A percentile compares a stretch with the other conserved stretches of the same genome.
These are phyloP conservation scores for Nyctanthes arbortristis DNA, from an alignment of 257 asterid species.

Conservation along the genomic window DNA sequence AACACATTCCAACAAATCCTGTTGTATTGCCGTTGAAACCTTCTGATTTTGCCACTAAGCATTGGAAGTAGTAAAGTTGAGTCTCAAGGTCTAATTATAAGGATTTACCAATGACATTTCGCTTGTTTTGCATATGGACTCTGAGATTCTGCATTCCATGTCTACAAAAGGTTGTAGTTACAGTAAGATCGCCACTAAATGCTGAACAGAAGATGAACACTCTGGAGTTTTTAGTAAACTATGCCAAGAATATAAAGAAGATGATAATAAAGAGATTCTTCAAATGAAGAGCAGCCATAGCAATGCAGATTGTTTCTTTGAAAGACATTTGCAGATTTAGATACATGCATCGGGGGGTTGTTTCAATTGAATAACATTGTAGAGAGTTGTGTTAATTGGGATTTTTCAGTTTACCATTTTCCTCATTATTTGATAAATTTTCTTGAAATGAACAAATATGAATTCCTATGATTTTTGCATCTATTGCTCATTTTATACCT, in stretches of 20 bases:
- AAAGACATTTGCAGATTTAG: slow-evolving; percentile 81
- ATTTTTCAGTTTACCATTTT: neutral
- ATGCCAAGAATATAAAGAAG: slow-evolving; percentile 62
- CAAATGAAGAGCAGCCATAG: slow-evolving; percentile 98
- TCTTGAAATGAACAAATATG: neutral
- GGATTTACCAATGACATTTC: neutral
- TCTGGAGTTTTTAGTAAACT: slow-evolving; percentile 64
- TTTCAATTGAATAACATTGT: slow-evolving; percentile 57
- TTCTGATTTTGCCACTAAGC: too few relatives aligned
- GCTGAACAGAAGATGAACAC: slow-evolving; percentile 96
- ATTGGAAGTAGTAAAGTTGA: too few relatives aligned
- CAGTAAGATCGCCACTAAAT: slow-evolving; percentile 86
- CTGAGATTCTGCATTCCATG: slow-evolving; percentile 66
- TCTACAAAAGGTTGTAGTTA: slow-evolving; percentile 74
- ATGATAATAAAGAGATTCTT: slow-evolving; percentile 85
- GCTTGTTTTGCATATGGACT: slow-evolving; percentile 58
- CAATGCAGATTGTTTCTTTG: slow-evolving; percentile 95
- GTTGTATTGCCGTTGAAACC: too few relatives aligned
- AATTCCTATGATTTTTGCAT: too few relatives aligned
- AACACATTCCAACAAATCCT: too few relatives aligned
- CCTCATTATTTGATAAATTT: neutral
- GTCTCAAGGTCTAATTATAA: too few relatives aligned
- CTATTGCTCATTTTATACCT: too few relatives aligned
- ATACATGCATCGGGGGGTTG: slow-evolving; percentile 62
- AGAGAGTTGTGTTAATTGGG: neutral